Conservation (phyloP, 441 rosid genomes). For the Mallotus japonicus region DNA sequence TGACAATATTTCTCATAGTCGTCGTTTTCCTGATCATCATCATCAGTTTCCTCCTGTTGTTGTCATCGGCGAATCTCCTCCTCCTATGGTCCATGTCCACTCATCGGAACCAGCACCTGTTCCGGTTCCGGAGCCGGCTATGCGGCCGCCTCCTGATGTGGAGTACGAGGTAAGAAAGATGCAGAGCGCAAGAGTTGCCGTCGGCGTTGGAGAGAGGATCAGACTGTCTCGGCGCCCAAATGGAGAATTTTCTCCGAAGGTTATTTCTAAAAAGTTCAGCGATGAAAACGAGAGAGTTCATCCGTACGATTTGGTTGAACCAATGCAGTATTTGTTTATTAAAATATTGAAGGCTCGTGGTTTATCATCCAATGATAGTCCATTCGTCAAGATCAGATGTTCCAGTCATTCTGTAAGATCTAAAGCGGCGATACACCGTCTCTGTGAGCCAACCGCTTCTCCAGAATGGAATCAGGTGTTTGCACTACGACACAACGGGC, state of each 20-base stretch:
- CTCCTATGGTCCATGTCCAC: conserved; percentile 43
- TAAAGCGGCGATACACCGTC: conserved; percentile 53
- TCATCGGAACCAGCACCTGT: conserved; percentile 22
- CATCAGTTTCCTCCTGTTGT: conserved; percentile 50
- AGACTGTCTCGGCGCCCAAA: conserved; percentile 47
- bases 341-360: conserved; percentile 76
- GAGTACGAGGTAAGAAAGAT: conserved; percentile 64
- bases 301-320: conserved; percentile 78
- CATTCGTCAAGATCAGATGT: conserved; percentile 62
- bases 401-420: conserved; percentile 42
- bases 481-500: conserved; percentile 52
- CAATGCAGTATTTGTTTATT: conserved; percentile 78
- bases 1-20: conserved; percentile 33
- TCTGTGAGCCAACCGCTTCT: conserved; percentile 53
- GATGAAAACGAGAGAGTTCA: conserved; percentile 43
- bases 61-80: conserved; percentile 54
- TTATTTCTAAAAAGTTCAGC: conserved; percentile 39
- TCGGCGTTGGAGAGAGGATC: conserved; percentile 48
- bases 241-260: conserved; percentile 72
- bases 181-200: conserved; percentile 42
- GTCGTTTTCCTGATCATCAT: conserved; percentile 28
- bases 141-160: conserved; percentile 9
- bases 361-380: conserved; percentile 49
- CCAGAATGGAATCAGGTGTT: conserved; percentile 85
- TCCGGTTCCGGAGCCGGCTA: conserved; percentile 13